Conservation (phyloP, 768 basidiomycete species). For the Vararia minispora region DNA sequence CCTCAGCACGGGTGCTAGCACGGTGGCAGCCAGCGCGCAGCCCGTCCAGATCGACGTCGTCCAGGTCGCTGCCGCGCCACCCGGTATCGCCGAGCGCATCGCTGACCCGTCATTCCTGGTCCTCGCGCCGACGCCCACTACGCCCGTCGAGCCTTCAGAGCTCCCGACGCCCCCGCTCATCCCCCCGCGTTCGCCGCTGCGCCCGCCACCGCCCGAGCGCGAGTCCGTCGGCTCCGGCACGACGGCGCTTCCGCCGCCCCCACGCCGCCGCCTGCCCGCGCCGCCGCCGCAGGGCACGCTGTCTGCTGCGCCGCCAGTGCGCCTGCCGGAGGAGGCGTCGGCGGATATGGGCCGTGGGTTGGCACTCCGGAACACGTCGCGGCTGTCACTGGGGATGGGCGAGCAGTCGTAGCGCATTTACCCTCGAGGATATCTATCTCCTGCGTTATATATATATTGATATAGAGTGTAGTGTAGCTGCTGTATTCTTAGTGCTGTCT, state of each 20-base stretch:
- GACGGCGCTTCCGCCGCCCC: slow-evolving; percentile 50
- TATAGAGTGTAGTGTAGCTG: too few species aligned
- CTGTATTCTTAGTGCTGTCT: too few species aligned
- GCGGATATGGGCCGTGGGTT: slow-evolving; percentile 1
- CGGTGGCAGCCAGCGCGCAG: slow-evolving; percentile 21
- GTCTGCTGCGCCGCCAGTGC: slow-evolving; percentile 1
- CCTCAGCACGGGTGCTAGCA: slow-evolving; percentile 34
- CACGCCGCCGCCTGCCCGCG: slow-evolving; percentile 41
- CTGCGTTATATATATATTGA: too few species aligned
- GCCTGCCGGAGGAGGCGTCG: slow-evolving; percentile 6
- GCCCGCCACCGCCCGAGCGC: slow-evolving; percentile 19
- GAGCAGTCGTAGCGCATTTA: too few species aligned
- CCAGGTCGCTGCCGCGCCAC: slow-evolving; percentile 6
- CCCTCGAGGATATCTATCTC: too few species aligned
- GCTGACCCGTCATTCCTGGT: slow-evolving; percentile 54
- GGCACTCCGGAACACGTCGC: slow-evolving; percentile 9
- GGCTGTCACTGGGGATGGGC: slow-evolving; percentile 13
- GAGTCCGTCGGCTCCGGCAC: slow-evolving; percentile 26
- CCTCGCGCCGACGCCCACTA: slow-evolving; percentile 32
- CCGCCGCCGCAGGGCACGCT: neutral
- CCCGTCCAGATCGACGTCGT: slow-evolving; percentile 14
- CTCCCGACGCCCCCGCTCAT: slow-evolving; percentile 12
- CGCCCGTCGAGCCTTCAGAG: slow-evolving; percentile 23
- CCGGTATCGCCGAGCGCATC: slow-evolving; percentile 51
- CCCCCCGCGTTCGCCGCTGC: slow-evolving; percentile 17